phyloP scores from a whole-genome alignment of 352 stramenopile genomes.

The Phytophthora sansomeana region DNA sequence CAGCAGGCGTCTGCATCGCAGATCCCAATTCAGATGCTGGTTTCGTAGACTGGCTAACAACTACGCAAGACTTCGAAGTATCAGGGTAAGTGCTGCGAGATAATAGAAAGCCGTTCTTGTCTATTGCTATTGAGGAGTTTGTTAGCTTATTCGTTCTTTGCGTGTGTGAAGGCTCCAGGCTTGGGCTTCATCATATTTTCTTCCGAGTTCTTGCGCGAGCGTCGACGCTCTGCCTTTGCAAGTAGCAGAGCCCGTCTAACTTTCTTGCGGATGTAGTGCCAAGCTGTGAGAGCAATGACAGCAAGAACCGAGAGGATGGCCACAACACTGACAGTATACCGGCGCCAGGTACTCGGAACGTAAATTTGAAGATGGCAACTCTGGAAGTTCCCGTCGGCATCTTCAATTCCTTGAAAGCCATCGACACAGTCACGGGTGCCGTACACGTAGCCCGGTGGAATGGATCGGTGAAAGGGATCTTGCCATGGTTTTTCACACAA shows the following conservation, averaged over 20 bases:
- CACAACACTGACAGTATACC: slow-evolving; percentile 85
- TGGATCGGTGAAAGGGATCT: slow-evolving; percentile 73
- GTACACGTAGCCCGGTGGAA: slow-evolving; percentile 91
- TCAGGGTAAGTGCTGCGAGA: slow-evolving; percentile 14
- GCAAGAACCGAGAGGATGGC: slow-evolving; percentile 74
- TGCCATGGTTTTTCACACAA: slow-evolving; percentile 88
- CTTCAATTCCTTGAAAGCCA: slow-evolving; percentile 94
- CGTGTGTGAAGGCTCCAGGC: slow-evolving; percentile 60
- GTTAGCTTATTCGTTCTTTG: slow-evolving; percentile 59
- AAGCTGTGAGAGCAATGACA: slow-evolving; percentile 77
- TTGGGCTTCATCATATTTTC: slow-evolving; percentile 57
- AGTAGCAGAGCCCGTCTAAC: slow-evolving; percentile 81
- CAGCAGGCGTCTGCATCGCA: slow-evolving; percentile 45
- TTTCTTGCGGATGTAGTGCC: slow-evolving; percentile 87
- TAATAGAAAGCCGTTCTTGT: slow-evolving; percentile 32
- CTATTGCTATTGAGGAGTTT: slow-evolving; percentile 16
- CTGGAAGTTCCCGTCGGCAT: slow-evolving; percentile 89
- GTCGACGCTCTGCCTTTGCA: slow-evolving; percentile 92
- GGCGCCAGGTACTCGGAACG: slow-evolving; percentile 86
- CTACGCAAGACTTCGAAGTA: slow-evolving; percentile 9
- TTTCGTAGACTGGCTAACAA: slow-evolving; percentile 51
- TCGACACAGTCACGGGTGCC: slow-evolving; percentile 91
- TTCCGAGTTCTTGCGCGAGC: slow-evolving; percentile 81
- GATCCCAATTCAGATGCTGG: slow-evolving; percentile 74
- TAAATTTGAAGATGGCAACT: slow-evolving; percentile 97